phyloP scores from a whole-genome alignment of 768 basidiomycete species.

The Crucibulum laeve region DNA sequence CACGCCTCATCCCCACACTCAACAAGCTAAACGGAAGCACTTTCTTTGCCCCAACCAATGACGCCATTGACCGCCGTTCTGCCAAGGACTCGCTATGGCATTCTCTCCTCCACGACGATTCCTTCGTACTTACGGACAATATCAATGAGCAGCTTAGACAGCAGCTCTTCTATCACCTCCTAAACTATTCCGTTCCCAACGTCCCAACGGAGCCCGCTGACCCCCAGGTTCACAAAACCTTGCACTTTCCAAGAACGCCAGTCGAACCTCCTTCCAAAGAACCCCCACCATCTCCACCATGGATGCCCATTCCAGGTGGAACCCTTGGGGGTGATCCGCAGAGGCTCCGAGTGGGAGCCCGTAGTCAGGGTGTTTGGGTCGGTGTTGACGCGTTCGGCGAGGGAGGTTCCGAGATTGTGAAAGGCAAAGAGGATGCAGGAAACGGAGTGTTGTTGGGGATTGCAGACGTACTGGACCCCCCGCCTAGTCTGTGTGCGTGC shows the following conservation, averaged over 20 bases:
- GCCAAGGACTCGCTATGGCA: slow-evolving; percentile 30
- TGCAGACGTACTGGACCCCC: slow-evolving; percentile 68
- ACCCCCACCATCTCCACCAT: slow-evolving; percentile 76
- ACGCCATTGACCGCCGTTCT: slow-evolving; percentile 64
- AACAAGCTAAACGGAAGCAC: slow-evolving; percentile 82
- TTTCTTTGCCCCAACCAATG: slow-evolving; percentile 93
- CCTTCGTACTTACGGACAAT: slow-evolving; percentile 58
- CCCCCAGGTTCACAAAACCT: slow-evolving; percentile 46
- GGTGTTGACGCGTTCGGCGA: slow-evolving; percentile 78
- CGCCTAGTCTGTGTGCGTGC: slow-evolving; percentile 70
- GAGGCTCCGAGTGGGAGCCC: slow-evolving; percentile 59
- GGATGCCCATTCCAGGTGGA: slow-evolving; percentile 82
- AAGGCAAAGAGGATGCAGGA: slow-evolving; percentile 47
- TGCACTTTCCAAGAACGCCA: slow-evolving; percentile 64
- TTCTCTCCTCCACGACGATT: slow-evolving; percentile 32
- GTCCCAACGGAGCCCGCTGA: slow-evolving; percentile 33
- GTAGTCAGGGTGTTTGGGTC: slow-evolving; percentile 46
- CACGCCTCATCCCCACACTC: slow-evolving; percentile 87
- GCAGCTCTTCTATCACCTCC: slow-evolving; percentile 89
- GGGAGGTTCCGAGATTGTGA: slow-evolving; percentile 67
- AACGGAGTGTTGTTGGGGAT: slow-evolving; percentile 83
- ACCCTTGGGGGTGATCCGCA: slow-evolving; percentile 80
- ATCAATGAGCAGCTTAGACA: slow-evolving; percentile 81
- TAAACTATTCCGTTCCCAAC: slow-evolving; percentile 69
- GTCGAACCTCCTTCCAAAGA: slow-evolving; percentile 59